These are phyloP conservation scores for Neurospora discreta DNA, from an alignment of 495 filamentous ascomycete species.

Conservation along the genomic window DNA sequence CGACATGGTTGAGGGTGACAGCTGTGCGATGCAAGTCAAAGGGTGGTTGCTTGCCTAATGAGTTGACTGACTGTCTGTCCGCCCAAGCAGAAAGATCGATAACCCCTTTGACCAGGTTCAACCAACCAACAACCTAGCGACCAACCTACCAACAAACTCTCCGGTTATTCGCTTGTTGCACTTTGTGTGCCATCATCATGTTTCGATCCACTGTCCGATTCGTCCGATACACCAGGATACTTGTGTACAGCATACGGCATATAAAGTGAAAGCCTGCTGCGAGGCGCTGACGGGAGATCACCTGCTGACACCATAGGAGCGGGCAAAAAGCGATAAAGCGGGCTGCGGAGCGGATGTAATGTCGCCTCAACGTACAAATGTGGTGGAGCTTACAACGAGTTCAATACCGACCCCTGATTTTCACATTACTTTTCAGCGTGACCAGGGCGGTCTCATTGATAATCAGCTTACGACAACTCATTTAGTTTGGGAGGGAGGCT, in stretches of 20 bases:
- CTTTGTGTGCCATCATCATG: not conserved
- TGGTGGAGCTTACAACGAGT: not conserved
- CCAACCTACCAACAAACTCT: not conserved
- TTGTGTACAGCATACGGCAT: not conserved
- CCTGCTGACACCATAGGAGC: not conserved
- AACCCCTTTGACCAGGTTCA: not conserved
- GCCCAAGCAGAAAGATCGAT: not conserved
- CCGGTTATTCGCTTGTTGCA: not conserved
- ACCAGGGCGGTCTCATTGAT: not conserved
- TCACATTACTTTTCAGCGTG: not conserved
- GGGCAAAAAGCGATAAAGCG: not conserved
- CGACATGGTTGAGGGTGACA: not conserved
- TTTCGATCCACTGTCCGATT: not conserved
- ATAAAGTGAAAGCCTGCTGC: not conserved
- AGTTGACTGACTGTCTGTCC: not conserved
- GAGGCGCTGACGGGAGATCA: not conserved
- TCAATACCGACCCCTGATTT: not conserved
- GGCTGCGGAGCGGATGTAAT: not conserved
- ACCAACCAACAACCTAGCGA: not conserved
- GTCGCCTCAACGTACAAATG: not conserved
- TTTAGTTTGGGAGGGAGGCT: not conserved
- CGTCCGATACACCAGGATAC: not conserved
- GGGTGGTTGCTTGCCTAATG: not conserved
- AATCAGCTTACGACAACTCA: constrained; percentile 11
- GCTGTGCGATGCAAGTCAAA: not conserved